Conservation (phyloP, 1,139 yeast species). For the Magnusiomyces paraingens region DNA sequence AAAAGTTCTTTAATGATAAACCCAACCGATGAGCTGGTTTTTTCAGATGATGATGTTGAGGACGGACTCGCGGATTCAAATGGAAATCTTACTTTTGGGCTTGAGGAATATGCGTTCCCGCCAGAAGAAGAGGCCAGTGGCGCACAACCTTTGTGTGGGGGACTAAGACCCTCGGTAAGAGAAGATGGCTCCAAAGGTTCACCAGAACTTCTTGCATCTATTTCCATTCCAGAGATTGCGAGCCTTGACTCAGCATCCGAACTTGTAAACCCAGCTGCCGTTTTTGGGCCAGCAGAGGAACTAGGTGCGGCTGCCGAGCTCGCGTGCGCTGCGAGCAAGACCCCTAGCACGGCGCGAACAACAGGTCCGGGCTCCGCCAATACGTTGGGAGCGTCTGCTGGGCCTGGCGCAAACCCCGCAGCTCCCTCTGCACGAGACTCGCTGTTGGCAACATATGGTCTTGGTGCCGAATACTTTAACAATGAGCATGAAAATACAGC, state of each 20-base stretch:
- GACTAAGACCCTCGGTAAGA: neutral
- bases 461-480: slow-evolving; percentile 3
- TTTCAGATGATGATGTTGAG: neutral
- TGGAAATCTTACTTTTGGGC: neutral
- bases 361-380: neutral
- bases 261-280: too few relatives aligned
- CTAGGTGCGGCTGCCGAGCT: neutral
- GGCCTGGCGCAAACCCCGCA: neutral
- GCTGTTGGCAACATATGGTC: slow-evolving; percentile 1
- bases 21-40: neutral
- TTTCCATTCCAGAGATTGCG: neutral
- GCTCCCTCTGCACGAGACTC: neutral
- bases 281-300: neutral
- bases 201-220: neutral
- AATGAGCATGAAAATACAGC: neutral
- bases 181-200: neutral
- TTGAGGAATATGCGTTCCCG: neutral
- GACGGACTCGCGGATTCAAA: neutral
- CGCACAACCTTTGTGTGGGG: neutral
- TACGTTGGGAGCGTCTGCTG: neutral
- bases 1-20: neutral
- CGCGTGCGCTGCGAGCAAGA: neutral
- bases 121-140: neutral
- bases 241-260: too few relatives aligned
- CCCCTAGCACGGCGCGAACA: neutral